A percentile compares a stretch with the other conserved stretches of the same genome.
These are phyloP conservation scores for Camellia oleifera DNA, from an alignment of 179 eudicot genomes.

Conservation along the genomic window DNA sequence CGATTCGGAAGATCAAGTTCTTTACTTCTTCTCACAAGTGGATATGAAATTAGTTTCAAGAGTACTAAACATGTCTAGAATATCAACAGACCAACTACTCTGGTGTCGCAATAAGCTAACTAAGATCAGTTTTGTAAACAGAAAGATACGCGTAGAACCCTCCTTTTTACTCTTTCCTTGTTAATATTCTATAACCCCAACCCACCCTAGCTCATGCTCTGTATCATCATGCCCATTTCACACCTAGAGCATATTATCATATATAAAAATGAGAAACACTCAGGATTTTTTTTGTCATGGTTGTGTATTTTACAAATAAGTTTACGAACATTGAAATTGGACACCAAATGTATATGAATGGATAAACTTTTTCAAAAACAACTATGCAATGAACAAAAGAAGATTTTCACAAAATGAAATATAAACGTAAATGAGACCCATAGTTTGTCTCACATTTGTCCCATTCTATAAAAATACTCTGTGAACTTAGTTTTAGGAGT, in stretches of 20 bases:
- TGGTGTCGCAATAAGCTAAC: slow-evolving; percentile 81
- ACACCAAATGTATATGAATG: too few species aligned
- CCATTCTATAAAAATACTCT: too few species aligned
- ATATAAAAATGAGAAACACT: not conserved
- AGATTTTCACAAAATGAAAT: too few species aligned
- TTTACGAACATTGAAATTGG: too few species aligned
- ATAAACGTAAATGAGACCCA: too few species aligned
- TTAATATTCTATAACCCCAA: slow-evolving; percentile 23
- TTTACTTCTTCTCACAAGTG: slow-evolving; percentile 76
- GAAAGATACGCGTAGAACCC: slow-evolving; percentile 55
- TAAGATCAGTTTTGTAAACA: slow-evolving; percentile 52
- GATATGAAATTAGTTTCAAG: slow-evolving; percentile 79
- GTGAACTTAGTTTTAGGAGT: too few species aligned
- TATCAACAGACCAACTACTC: slow-evolving; percentile 71
- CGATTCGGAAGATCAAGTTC: slow-evolving; percentile 47
- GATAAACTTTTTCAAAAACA: too few species aligned
- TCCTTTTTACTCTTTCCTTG: slow-evolving; percentile 83
- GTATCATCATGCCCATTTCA: not conserved
- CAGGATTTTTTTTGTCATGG: not conserved
- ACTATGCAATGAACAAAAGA: too few species aligned
- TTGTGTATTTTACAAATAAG: too few species aligned
- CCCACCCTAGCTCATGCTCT: not conserved
- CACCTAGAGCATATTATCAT: not conserved
- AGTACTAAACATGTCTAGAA: slow-evolving; percentile 69
- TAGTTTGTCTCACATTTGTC: too few species aligned